These are phyloP conservation scores for Raddia distichophylla DNA, from an alignment of 176 grass and related monocot genomes.

Conservation along the genomic window DNA sequence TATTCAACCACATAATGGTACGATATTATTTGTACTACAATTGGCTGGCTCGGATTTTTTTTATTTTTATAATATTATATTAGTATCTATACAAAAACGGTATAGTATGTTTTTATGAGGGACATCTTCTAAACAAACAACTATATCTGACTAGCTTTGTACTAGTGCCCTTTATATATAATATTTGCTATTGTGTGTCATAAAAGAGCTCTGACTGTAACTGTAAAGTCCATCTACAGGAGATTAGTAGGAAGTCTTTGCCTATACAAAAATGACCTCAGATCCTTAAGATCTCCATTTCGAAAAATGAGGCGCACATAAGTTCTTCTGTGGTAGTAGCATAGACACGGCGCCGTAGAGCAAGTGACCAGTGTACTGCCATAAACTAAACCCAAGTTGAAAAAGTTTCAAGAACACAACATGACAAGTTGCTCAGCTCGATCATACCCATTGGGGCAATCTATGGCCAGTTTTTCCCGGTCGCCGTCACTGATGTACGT, in stretches of 20 bases:
- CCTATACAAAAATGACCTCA: not conserved
- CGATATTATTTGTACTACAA: too few species aligned
- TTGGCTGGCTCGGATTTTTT: too few species aligned
- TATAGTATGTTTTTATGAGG: too few species aligned
- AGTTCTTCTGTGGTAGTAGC: not conserved
- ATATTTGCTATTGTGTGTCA: too few species aligned
- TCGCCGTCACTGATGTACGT: constrained; percentile 18
- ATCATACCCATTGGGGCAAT: constrained; percentile 6
- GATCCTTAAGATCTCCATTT: not conserved
- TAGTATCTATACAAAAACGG: too few species aligned
- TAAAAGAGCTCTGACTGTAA: too few species aligned
- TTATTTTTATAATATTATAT: too few species aligned
- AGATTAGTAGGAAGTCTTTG: not conserved
- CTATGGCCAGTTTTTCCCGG: not conserved
- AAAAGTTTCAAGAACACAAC: not conserved
- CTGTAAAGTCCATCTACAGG: not conserved
- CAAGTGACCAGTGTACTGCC: not conserved
- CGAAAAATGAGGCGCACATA: not conserved
- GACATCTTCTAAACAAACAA: too few species aligned
- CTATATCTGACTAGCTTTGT: too few species aligned
- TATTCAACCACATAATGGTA: too few species aligned
- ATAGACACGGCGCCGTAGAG: not conserved
- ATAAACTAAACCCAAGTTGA: not conserved
- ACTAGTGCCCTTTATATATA: too few species aligned
- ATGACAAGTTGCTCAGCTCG: constrained; percentile 15